These are phyloP conservation scores for Cryptosporidium sp. DNA, from an alignment of 169 alveolate genomes.

Conservation along the genomic window DNA sequence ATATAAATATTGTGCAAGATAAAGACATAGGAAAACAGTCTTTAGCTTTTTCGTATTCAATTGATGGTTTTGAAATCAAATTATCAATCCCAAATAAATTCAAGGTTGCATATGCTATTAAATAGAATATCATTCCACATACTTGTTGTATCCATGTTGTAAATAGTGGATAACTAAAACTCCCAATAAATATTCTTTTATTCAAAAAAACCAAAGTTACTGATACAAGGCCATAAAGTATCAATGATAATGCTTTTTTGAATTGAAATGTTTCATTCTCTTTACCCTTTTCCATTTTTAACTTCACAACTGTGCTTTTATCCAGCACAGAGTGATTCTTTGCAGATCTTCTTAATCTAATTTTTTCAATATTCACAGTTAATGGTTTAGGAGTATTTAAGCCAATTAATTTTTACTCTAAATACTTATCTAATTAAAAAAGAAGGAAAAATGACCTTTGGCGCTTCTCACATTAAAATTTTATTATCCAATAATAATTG, in stretches of 20 bases:
- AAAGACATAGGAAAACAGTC: conserved; percentile 42
- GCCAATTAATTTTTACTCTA: too few relatives aligned
- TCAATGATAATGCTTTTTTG: conserved; percentile 24
- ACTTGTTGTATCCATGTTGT: conserved; percentile 76
- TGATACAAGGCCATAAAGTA: conserved; percentile 63
- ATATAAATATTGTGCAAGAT: conserved; percentile 34
- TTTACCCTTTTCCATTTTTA: background rate
- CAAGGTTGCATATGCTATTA: conserved; percentile 19
- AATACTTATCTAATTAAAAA: background rate
- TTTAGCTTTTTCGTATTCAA: background rate
- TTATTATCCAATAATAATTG: too few relatives aligned
- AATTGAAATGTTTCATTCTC: background rate
- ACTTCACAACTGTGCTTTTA: background rate
- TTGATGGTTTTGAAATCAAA: conserved; percentile 37
- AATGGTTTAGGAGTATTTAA: background rate
- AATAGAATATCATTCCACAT: conserved; percentile 40
- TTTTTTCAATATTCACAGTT: background rate
- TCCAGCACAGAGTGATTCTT: background rate
- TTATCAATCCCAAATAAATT: background rate
- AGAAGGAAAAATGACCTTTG: background rate
- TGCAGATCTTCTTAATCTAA: conserved; percentile 11
- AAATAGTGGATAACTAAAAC: conserved; percentile 39
- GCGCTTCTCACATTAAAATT: background rate
- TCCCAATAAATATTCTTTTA: conserved; percentile 39
- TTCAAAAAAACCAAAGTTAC: conserved; percentile 48